These are phyloP conservation scores for Hibiscus trionum DNA, from an alignment of 345 rosid species.

Conservation along the genomic window DNA sequence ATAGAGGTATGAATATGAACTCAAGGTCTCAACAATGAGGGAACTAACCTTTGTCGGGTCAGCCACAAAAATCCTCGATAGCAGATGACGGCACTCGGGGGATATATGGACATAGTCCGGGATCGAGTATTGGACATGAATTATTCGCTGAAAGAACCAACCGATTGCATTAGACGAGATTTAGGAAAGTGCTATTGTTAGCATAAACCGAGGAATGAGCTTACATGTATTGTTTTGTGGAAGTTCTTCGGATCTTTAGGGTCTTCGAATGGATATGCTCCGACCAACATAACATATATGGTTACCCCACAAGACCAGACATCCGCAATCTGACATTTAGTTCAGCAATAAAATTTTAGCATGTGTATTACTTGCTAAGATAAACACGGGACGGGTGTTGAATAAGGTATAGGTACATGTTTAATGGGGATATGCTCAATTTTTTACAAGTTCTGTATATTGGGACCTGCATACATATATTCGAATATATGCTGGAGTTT, in stretches of 20 bases:
- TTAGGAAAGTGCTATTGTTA: neutral
- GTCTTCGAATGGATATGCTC: constrained; percentile 99
- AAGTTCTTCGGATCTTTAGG: constrained; percentile 95
- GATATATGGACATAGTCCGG: constrained; percentile 93
- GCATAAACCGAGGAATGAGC: neutral
- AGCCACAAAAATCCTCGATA: constrained; percentile 90
- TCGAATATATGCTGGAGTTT: neutral
- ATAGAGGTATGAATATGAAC: neutral
- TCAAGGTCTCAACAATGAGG: constrained; percentile 1
- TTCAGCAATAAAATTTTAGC: neutral
- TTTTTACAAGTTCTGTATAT: too few relatives aligned
- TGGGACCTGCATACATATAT: too few relatives aligned
- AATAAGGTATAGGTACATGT: too few relatives aligned
- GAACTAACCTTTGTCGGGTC: constrained; percentile 73
- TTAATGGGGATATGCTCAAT: too few relatives aligned
- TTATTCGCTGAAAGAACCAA: constrained; percentile 59
- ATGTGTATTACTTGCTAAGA: neutral
- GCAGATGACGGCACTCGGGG: constrained; percentile 78
- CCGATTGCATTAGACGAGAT: constrained; percentile 5
- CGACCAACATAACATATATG: constrained; percentile 90
- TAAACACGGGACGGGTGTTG: neutral
- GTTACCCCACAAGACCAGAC: constrained; percentile 99
- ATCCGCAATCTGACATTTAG: constrained; percentile 59
- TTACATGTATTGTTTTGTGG: constrained; percentile 80
- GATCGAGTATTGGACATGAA: constrained; percentile 86